These are phyloP conservation scores for Artomyces pyxidatus DNA, from an alignment of 768 basidiomycete species.

Conservation along the genomic window DNA sequence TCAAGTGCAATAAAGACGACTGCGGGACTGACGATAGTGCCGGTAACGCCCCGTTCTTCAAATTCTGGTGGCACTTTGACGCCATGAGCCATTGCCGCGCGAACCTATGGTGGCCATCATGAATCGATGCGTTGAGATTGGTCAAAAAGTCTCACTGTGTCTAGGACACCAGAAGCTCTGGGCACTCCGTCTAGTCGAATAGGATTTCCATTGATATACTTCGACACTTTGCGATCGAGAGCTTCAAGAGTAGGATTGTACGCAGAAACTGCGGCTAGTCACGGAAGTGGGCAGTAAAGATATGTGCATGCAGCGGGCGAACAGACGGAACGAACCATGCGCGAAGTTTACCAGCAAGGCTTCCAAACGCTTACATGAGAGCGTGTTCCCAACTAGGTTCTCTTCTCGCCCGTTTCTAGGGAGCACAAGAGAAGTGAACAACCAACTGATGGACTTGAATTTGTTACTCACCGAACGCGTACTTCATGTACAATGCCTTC, in stretches of 20 bases:
- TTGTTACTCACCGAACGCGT: conserved; percentile 41
- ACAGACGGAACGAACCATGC: conserved; percentile 39
- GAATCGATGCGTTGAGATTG: too few relatives aligned
- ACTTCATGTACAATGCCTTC: conserved; percentile 39
- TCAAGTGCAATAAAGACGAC: background rate
- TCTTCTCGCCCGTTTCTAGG: conserved; percentile 61
- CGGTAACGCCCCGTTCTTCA: conserved; percentile 49
- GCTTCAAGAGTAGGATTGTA: conserved; percentile 55
- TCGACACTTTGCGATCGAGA: conserved; percentile 59
- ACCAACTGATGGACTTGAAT: background rate
- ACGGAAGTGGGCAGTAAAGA: background rate
- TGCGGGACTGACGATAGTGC: conserved; percentile 41
- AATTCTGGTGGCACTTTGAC: conserved; percentile 67
- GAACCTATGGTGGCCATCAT: too few relatives aligned
- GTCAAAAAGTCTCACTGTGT: conserved; percentile 50
- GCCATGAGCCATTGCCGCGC: conserved; percentile 64
- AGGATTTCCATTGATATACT: conserved; percentile 59
- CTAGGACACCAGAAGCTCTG: conserved; percentile 64
- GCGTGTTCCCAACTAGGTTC: conserved; percentile 61
- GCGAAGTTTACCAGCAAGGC: conserved; percentile 56
- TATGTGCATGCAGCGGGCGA: background rate
- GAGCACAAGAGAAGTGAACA: background rate
- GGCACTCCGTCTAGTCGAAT: conserved; percentile 72
- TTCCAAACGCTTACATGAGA: conserved; percentile 60
- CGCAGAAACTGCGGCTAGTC: conserved; percentile 50